Conservation (phyloP, 192 early-diverging fungal species). For the Coemansia sp. region DNA sequence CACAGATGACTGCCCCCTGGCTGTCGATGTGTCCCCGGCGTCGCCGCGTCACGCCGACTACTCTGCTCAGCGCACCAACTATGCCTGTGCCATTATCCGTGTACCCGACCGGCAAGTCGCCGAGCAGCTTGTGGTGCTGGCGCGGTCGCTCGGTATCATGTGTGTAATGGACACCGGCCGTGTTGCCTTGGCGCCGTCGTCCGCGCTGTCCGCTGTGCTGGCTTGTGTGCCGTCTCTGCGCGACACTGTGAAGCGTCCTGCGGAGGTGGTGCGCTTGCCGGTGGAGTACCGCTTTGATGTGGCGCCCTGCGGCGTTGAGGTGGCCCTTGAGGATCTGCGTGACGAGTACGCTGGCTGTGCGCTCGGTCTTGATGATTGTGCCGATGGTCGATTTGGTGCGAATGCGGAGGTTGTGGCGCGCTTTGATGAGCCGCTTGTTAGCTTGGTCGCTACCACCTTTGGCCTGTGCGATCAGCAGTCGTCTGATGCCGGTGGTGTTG, state of each 20-base stretch:
- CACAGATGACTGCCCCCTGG: neutral
- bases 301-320: neutral
- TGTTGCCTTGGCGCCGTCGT: neutral
- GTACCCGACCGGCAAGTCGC: neutral
- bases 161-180: neutral
- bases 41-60: neutral
- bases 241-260: neutral
- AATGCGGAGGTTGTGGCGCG: neutral
- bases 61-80: neutral
- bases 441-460: too few species aligned
- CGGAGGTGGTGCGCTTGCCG: constrained; percentile 10
- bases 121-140: neutral
- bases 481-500: too few species aligned
- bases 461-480: too few species aligned
- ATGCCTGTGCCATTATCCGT: neutral
- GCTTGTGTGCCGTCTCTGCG: neutral
- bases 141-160: constrained; percentile 3
- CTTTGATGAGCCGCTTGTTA: too few species aligned
- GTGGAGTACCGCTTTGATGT: constrained; percentile 16
- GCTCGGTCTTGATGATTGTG: too few species aligned
- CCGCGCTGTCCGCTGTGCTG: neutral
- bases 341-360: neutral
- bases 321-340: neutral
- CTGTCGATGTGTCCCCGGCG: neutral
- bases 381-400: too few species aligned